Conservation (phyloP, 2,329 filamentous ascomycete genomes). For the Rosellinia necatrix region DNA sequence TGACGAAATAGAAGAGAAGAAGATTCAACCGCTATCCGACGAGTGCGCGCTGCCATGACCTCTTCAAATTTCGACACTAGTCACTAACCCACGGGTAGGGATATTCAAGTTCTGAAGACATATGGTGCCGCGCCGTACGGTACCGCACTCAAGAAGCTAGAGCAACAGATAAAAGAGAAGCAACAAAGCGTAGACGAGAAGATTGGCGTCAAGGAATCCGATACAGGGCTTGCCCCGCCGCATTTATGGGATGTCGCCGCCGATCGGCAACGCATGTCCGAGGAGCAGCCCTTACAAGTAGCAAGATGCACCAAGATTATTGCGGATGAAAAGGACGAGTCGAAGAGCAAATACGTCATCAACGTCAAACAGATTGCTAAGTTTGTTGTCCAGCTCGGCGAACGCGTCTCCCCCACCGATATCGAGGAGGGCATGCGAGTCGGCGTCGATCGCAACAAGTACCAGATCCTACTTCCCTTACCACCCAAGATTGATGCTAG, state of each 20-base stretch:
- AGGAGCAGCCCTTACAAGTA: conserved; percentile 97
- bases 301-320: conserved; percentile 99
- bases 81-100: conserved; percentile 59
- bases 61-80: neutral
- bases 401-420: conserved; percentile 96
- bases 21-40: conserved; percentile 95
- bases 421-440: conserved; percentile 99
- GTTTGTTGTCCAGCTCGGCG: conserved; percentile 96
- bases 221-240: conserved; percentile 95
- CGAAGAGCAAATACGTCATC: conserved; percentile 99
- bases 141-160: conserved; percentile 90
- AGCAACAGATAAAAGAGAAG: conserved; percentile 99
- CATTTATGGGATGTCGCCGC: conserved; percentile 99
- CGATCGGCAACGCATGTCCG: conserved; percentile 96
- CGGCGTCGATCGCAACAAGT: conserved; percentile 97
- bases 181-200: conserved; percentile 98
- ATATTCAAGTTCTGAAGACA: conserved; percentile 98
- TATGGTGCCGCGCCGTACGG: conserved; percentile 97
- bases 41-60: conserved; percentile 67
- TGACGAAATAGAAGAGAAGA: conserved; percentile 98
- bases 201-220: conserved; percentile 96
- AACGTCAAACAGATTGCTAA: conserved; percentile 99
- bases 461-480: conserved; percentile 94
- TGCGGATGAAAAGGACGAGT: conserved; percentile 89
- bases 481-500: conserved; percentile 98